Evolutionary conservation across 257 asterid species (phyloP).

Genomic region (Vinca minor): DNA sequence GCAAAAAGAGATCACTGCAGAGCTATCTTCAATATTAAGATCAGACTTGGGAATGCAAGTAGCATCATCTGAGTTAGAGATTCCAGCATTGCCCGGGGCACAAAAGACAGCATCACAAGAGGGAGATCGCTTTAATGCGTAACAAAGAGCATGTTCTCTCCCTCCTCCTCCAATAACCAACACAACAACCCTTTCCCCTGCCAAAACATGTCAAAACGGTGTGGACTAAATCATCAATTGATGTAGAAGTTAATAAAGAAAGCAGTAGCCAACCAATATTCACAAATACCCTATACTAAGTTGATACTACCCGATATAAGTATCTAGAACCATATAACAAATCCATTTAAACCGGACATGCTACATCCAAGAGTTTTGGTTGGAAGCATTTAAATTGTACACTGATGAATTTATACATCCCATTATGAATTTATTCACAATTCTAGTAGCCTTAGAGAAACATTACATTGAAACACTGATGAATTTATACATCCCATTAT

Average conservation of each 20-base stretch:
- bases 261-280: neutral
- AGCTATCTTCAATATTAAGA: slow-evolving; percentile 62
- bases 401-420: neutral
- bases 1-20: slow-evolving; percentile 69
- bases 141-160: slow-evolving; percentile 87
- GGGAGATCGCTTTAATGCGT: slow-evolving; percentile 68
- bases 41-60: slow-evolving; percentile 50
- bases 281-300: neutral
- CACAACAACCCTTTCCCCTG: slow-evolving; percentile 67
- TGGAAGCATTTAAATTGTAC: neutral
- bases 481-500: too few relatives aligned
- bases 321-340: neutral
- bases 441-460: neutral
- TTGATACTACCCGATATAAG: neutral
- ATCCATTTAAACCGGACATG: neutral
- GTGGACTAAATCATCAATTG: neutral
- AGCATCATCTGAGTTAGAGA: slow-evolving; percentile 72
- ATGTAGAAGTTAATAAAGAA: neutral
- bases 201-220: slow-evolving; percentile 12
- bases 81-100: slow-evolving; percentile 96
- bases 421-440: neutral
- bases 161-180: slow-evolving; percentile 98
- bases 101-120: slow-evolving; percentile 80
- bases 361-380: neutral
- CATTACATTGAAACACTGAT: neutral